A percentile compares a stretch with the other conserved stretches of the same genome.
Evolutionary conservation across 495 filamentous ascomycete species (phyloP).

Genomic region (Aspergillus olivimuriae): DNA sequence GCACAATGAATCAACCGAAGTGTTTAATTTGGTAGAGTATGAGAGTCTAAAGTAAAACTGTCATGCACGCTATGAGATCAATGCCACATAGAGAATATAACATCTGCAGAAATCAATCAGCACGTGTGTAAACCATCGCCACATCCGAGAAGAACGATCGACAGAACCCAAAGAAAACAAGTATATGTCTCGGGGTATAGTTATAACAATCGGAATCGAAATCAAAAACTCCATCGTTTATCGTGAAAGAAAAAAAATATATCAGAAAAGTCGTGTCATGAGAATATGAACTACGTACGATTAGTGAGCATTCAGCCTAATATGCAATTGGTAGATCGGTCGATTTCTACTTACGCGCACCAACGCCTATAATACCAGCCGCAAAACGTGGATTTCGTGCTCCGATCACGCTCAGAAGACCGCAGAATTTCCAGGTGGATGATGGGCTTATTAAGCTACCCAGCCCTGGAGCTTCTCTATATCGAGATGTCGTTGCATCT

Average conservation of each 20-base stretch:
- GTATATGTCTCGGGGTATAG: background rate
- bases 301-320: background rate
- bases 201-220: too few relatives aligned
- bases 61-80: too few relatives aligned
- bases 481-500: slow-evolving; percentile 32
- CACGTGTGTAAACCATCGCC: too few relatives aligned
- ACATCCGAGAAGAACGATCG: too few relatives aligned
- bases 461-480: slow-evolving; percentile 23
- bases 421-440: too few relatives aligned
- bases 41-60: too few relatives aligned
- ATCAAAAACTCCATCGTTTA: background rate
- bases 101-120: too few relatives aligned
- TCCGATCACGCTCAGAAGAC: too few relatives aligned
- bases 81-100: too few relatives aligned
- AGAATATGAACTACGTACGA: background rate
- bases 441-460: slow-evolving; percentile 14
- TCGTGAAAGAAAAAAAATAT: background rate
- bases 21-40: too few relatives aligned
- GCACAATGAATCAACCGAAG: too few relatives aligned
- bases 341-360: slow-evolving; percentile 15
- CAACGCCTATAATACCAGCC: slow-evolving; percentile 16
- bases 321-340: background rate
- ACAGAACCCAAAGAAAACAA: too few relatives aligned
- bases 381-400: background rate
- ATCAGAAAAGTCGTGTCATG: background rate